These are phyloP conservation scores for Pythium dissimile DNA, from an alignment of 352 stramenopile species.

Conservation along the genomic window DNA sequence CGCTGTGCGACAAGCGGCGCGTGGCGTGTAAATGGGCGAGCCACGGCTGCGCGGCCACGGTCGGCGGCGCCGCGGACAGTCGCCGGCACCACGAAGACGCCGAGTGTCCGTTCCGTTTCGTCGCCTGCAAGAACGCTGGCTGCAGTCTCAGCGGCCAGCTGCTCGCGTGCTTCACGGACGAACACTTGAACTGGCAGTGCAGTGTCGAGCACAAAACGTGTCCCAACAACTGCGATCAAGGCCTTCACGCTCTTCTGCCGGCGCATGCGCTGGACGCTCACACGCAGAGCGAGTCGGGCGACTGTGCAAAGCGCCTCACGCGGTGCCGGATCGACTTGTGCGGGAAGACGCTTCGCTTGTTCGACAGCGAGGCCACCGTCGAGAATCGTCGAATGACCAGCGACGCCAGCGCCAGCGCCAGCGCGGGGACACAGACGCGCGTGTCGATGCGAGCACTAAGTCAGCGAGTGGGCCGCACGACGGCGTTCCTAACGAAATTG, in stretches of 20 bases:
- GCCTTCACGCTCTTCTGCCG: slow-evolving; percentile 7
- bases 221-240: slow-evolving; percentile 23
- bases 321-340: slow-evolving; percentile 61
- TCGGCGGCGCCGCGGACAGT: slow-evolving; percentile 37
- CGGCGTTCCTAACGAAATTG: slow-evolving; percentile 12
- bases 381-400: neutral
- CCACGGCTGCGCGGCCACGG: slow-evolving; percentile 40
- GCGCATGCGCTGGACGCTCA: slow-evolving; percentile 47
- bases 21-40: slow-evolving; percentile 48
- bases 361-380: slow-evolving; percentile 19
- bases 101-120: slow-evolving; percentile 50
- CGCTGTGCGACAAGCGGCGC: slow-evolving; percentile 43
- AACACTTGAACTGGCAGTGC: slow-evolving; percentile 76
- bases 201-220: slow-evolving; percentile 41
- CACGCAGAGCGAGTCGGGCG: slow-evolving; percentile 34
- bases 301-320: slow-evolving; percentile 35
- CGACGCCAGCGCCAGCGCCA: neutral
- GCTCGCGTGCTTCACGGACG: slow-evolving; percentile 38
- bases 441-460: slow-evolving; percentile 17
- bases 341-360: slow-evolving; percentile 55
- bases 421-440: neutral
- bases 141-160: slow-evolving; percentile 42
- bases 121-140: slow-evolving; percentile 40
- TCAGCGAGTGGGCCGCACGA: slow-evolving; percentile 1
- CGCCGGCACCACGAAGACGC: slow-evolving; percentile 51